Percentiles rank a stretch among this genome's conserved stretches.
Evolutionary conservation across 805 yeast genomes (phyloP).

Genomic region (Blastobotrys parvus): DNA sequence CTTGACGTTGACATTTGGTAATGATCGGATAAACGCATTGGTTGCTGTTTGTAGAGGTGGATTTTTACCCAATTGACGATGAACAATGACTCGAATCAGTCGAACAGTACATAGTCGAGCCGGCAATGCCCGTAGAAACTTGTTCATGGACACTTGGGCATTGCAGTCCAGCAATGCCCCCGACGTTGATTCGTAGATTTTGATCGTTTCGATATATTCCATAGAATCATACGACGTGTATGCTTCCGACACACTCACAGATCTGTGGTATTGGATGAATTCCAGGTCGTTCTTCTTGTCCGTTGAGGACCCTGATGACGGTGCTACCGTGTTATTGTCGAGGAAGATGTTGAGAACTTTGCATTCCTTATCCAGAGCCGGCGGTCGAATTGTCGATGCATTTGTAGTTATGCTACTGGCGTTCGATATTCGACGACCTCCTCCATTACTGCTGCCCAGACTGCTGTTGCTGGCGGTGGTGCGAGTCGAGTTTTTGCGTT

Average conservation of each 20-base stretch:
- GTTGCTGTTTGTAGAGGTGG: not conserved
- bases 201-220: not conserved
- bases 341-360: not conserved
- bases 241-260: not conserved
- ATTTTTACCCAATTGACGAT: not conserved
- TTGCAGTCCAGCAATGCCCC: not conserved
- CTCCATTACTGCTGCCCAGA: not conserved
- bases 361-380: not conserved
- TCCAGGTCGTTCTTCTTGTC: too few species aligned
- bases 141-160: not conserved
- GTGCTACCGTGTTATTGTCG: not conserved
- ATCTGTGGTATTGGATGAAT: too few species aligned
- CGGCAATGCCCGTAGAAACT: not conserved
- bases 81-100: not conserved
- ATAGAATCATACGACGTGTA: not conserved
- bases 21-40: not conserved
- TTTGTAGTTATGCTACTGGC: not conserved
- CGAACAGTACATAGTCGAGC: not conserved
- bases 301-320: not conserved
- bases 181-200: not conserved
- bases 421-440: not conserved
- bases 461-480: not conserved
- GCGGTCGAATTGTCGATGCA: not conserved
- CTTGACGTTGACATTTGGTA: not conserved
- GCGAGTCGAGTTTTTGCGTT: not conserved